Evolutionary conservation across 345 rosid species (phyloP).

Genomic region (rapeseed (Brassica napus)): Da-Ae NC_063436.1:8235001-8235500

Average conservation of each 20-base stretch:
- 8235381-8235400: not conserved
- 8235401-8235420: slow-evolving; percentile 18
- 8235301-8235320: slow-evolving; percentile 40
- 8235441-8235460: slow-evolving; percentile 10
- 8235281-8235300: slow-evolving; percentile 27
- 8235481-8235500: not conserved
- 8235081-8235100: not conserved
- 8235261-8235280: not conserved
- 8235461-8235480: not conserved
- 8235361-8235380: not conserved
- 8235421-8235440: slow-evolving; percentile 17
- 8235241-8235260: not conserved
- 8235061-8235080: not conserved
- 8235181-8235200: slow-evolving; percentile 12
- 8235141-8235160: slow-evolving; percentile 12
- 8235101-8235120: slow-evolving; percentile 7
- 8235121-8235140: slow-evolving; percentile 4
- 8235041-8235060: not conserved
- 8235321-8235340: slow-evolving; percentile 37
- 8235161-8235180: slow-evolving; percentile 1
- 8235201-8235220: not conserved
- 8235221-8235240: not conserved
- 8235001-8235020: slow-evolving; percentile 35
- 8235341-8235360: slow-evolving; percentile 24
- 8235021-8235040: slow-evolving; percentile 34